phyloP scores from a whole-genome alignment of 768 basidiomycete genomes.

The Lactarius psammicola region DNA sequence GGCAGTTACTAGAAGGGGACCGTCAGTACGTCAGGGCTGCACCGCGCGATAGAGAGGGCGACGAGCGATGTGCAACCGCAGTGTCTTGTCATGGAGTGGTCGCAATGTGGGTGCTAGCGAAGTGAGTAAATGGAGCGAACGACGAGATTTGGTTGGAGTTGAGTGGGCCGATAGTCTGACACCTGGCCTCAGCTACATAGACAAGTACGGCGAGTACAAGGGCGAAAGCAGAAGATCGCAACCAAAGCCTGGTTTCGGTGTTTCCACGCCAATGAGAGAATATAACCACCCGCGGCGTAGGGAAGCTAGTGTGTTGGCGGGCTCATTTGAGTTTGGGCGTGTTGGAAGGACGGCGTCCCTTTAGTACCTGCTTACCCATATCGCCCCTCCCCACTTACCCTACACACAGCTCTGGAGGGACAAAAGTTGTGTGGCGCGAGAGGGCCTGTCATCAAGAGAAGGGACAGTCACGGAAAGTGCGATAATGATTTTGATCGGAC shows the following conservation, averaged over 20 bases:
- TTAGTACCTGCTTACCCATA: not conserved
- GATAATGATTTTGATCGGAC: not conserved
- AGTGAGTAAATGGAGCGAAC: slow-evolving; percentile 35
- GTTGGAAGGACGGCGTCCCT: no score
- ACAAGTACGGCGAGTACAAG: not conserved
- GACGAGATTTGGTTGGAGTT: slow-evolving; percentile 31
- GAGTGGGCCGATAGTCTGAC: slow-evolving; percentile 30
- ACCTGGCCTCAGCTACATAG: not conserved
- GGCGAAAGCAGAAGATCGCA: not conserved
- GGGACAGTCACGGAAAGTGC: not conserved
- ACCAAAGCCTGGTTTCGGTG: no score
- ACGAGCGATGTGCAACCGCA: slow-evolving; percentile 33
- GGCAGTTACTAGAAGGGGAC: slow-evolving; percentile 41
- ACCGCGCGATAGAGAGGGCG: not conserved
- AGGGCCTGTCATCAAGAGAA: not conserved
- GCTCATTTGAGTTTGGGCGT: no score
- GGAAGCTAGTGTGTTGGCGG: no score
- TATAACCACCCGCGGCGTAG: no score
- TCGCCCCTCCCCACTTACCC: not conserved
- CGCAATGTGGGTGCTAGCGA: slow-evolving; percentile 37
- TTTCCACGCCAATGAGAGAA: no score
- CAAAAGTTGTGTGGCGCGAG: not conserved
- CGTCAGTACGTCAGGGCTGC: not conserved
- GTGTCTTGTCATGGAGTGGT: slow-evolving; percentile 29
- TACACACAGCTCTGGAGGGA: not conserved